Conservation (phyloP, 2,329 filamentous ascomycete species). For the Exophiala bonariae region DNA sequence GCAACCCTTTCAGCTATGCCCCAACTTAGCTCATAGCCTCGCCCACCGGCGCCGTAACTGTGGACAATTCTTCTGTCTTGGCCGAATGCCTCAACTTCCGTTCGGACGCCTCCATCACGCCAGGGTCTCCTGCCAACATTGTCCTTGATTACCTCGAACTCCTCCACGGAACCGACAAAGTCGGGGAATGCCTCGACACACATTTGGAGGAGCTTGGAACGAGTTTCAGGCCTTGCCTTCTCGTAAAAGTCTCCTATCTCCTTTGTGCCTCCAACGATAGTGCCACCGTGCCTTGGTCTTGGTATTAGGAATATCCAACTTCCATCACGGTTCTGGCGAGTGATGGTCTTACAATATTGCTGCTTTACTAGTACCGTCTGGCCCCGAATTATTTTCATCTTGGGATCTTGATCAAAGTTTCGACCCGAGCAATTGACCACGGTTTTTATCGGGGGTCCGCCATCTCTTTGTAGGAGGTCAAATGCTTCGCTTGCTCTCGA, state of each 20-base stretch:
- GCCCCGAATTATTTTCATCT: slow-evolving; percentile 45
- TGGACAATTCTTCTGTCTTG: slow-evolving; percentile 44
- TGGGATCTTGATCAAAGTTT: slow-evolving; percentile 42
- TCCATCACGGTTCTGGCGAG: slow-evolving; percentile 63
- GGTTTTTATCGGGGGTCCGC: slow-evolving; percentile 29
- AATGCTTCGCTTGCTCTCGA: slow-evolving; percentile 39
- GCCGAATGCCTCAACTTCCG: slow-evolving; percentile 50
- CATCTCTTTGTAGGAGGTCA: slow-evolving; percentile 27
- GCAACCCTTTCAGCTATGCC: slow-evolving; percentile 49
- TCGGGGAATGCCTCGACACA: slow-evolving; percentile 44
- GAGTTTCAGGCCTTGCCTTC: slow-evolving; percentile 48
- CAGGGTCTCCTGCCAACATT: slow-evolving; percentile 48
- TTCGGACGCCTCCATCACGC: slow-evolving; percentile 49
- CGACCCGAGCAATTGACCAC: slow-evolving; percentile 48
- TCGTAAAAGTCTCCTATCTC: slow-evolving; percentile 58
- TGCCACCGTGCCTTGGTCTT: slow-evolving; percentile 62
- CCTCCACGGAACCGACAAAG: slow-evolving; percentile 32
- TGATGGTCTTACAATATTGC: slow-evolving; percentile 49
- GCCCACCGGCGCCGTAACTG: slow-evolving; percentile 61
- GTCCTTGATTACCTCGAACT: slow-evolving; percentile 47
- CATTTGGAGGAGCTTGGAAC: slow-evolving; percentile 48
- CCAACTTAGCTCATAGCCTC: slow-evolving; percentile 64
- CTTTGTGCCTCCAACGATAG: slow-evolving; percentile 67
- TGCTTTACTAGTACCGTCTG: slow-evolving; percentile 51
- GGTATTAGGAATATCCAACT: slow-evolving; percentile 65